phyloP scores from a whole-genome alignment of 108 stramenopile species.

The Bacterosira constricta region DNA sequence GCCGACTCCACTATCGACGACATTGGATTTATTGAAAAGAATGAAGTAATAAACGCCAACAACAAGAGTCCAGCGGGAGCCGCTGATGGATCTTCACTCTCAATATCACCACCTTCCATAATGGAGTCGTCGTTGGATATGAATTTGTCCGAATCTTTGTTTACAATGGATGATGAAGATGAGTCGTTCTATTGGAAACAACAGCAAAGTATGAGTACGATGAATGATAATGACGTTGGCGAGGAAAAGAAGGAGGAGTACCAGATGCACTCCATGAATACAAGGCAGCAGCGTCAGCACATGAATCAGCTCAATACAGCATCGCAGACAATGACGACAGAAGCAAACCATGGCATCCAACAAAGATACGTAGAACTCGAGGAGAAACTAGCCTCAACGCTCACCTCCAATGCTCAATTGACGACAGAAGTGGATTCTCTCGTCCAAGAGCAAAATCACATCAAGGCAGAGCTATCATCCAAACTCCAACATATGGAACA shows the following conservation, averaged over 20 bases:
- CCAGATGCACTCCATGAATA: no score
- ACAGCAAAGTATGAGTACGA: no score
- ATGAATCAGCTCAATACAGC: not conserved
- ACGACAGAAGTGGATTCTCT: slow-evolving; percentile 7
- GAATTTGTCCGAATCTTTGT: slow-evolving; percentile 36
- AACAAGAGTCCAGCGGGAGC: no score
- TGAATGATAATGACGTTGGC: not conserved
- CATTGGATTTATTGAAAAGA: no score
- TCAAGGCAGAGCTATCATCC: not conserved
- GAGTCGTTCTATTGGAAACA: slow-evolving; percentile 36
- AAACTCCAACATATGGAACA: slow-evolving; percentile 1
- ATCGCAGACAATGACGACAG: not conserved
- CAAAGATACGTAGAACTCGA: not conserved
- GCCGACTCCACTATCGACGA: no score
- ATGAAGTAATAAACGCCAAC: no score
- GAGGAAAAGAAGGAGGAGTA: not conserved
- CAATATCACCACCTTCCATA: slow-evolving; percentile 1
- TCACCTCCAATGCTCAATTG: slow-evolving; percentile 5
- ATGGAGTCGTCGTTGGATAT: slow-evolving; percentile 31
- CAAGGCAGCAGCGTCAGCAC: not conserved
- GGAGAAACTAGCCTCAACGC: not conserved
- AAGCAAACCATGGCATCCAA: not conserved
- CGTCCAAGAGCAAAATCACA: not conserved
- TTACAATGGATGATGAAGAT: slow-evolving; percentile 12
- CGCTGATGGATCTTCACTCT: no score